Conservation (phyloP, 2,329 filamentous ascomycete genomes). For the Alternaria consortialis region DNA sequence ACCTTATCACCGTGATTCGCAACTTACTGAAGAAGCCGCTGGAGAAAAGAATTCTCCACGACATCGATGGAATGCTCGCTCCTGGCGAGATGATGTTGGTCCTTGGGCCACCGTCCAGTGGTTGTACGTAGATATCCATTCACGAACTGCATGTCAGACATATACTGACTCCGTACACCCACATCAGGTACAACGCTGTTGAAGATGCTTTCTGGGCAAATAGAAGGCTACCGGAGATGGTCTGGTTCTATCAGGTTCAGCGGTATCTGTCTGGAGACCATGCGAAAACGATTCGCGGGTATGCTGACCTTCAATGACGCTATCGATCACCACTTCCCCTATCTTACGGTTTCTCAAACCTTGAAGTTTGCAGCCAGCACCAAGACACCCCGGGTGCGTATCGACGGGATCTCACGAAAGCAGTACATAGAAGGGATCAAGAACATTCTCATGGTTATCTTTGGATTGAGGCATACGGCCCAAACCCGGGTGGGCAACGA, state of each 20-base stretch:
- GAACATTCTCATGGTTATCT: neutral
- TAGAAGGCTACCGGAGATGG: neutral
- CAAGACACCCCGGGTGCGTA: constrained; percentile 49
- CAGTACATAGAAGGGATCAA: neutral
- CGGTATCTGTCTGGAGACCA: neutral
- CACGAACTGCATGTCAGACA: too few species aligned
- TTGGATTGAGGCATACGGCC: constrained; percentile 54
- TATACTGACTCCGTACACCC: too few species aligned
- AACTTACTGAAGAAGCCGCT: neutral
- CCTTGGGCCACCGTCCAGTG: constrained; percentile 58
- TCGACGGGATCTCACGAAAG: neutral
- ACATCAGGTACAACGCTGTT: constrained; percentile 57
- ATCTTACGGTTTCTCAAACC: constrained; percentile 83
- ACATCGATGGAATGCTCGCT: neutral
- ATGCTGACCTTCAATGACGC: constrained; percentile 74
- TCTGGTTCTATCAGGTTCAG: neutral
- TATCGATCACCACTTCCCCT: constrained; percentile 83
- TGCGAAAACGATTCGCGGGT: neutral
- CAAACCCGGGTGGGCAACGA: constrained; percentile 73
- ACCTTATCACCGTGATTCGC: neutral
- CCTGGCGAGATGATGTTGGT: constrained; percentile 54
- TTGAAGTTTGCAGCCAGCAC: constrained; percentile 81
- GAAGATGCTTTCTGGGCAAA: constrained; percentile 57
- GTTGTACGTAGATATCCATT: constrained; percentile 55
- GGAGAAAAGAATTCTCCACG: neutral